A percentile compares a stretch with the other conserved stretches of the same genome.
These are phyloP conservation scores for Crucibulum laeve DNA, from an alignment of 768 basidiomycete species.

Conservation along the genomic window DNA sequence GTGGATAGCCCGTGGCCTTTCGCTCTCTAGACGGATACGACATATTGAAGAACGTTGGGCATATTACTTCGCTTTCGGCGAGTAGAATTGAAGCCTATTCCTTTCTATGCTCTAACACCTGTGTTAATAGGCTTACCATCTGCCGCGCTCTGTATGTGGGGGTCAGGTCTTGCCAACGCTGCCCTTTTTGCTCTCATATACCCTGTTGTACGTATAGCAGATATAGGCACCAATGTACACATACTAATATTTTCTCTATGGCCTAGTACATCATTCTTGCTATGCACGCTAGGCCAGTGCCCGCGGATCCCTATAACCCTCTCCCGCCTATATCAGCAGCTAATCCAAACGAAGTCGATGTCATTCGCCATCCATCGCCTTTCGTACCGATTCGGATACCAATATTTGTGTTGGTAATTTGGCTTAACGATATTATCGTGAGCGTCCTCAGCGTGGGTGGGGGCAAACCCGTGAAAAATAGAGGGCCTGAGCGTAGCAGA, in stretches of 20 bases:
- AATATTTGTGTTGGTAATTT: constrained; percentile 69
- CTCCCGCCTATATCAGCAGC: constrained; percentile 16
- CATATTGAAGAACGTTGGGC: constrained; percentile 88
- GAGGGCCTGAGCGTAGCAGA: constrained; percentile 16
- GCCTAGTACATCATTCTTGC: constrained; percentile 80
- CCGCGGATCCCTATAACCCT: constrained; percentile 73
- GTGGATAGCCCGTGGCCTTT: constrained; percentile 73
- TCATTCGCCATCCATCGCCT: constrained; percentile 65
- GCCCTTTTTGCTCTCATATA: constrained; percentile 80
- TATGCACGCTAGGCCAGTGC: constrained; percentile 70
- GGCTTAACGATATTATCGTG: constrained; percentile 70
- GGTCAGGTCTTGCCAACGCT: constrained; percentile 73
- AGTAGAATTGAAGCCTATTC: constrained; percentile 8
- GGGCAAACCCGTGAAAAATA: constrained; percentile 15
- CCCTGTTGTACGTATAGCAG: constrained; percentile 55
- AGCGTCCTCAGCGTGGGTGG: constrained; percentile 55
- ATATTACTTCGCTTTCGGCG: constrained; percentile 83
- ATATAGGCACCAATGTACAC: not conserved
- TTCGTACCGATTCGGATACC: constrained; percentile 78
- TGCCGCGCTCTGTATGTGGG: constrained; percentile 68
- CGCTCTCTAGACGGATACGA: constrained; percentile 62
- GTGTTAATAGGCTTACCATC: constrained; percentile 60
- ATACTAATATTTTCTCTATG: not conserved
- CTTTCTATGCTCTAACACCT: not conserved
- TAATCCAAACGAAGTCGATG: constrained; percentile 26